Evolutionary conservation across 352 stramenopile species (phyloP), one percentile per base, ranked within the genome.

Genomic region (Phytophthora uliginosa): DNA sequence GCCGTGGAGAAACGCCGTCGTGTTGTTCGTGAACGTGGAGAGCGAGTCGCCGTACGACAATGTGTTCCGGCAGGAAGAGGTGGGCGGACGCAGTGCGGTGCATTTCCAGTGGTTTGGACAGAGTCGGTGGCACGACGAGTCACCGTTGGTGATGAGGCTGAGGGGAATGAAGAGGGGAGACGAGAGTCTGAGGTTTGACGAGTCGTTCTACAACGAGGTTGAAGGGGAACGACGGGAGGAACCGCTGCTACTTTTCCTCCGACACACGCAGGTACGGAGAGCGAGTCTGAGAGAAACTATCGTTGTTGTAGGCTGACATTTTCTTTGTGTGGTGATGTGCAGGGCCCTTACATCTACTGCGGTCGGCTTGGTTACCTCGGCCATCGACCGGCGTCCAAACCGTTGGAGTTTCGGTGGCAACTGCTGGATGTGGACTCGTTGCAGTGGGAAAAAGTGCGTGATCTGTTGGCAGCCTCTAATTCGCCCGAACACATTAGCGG

Each of bases 331-430:
- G 5, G 47, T 53, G 18, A 17, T 28, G 12, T 8, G 17, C 34
- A 84, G 42, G 79, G 81, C 0, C 78, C 86, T 12, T 92, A 93
- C 77, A 81, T 93, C 31, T 93, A 93, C 71, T 90, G 82, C 48
- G 86, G 86, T 0, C 82, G 76, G 8, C 59, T 92, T n/a, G 84
- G 79, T 0, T 86, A 86, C 34, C 66, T 93, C 18, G 86, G 86
- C 12, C 55, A 84, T 28, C 59, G 63, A 13, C 22, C 60, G 1
- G 51, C 33, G 12, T 71, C 66, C 4, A 75, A 69, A 20, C 86
- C 83, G 38, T 51, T 93, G 9, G 83, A 92, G 52, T 92, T 93
- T 69, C 83, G 82, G 3, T 93, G 82, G 83, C 86, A 93, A 63
- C 57, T 93, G 40, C 61, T 91, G 13, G 86, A 93, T 53, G 42